Base-by-base conservation (phyloP, 2,329 filamentous ascomycete genomes). In the Monascus ruber region DNA sequence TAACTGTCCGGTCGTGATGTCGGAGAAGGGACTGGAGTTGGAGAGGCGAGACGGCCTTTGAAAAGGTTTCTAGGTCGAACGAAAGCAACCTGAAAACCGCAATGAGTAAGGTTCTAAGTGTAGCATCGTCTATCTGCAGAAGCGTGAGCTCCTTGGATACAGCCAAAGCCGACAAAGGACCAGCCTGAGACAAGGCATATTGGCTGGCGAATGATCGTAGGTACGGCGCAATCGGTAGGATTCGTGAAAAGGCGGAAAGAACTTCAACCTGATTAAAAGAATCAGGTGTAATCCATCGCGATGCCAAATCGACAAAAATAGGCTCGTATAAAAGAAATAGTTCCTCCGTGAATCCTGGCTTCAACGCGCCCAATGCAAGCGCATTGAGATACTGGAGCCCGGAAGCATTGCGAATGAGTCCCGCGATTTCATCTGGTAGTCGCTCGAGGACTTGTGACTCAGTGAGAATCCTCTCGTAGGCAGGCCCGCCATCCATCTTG, bases 201-300 rank as follows among this genome's bases (percentile, higher is more conserved):
- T 69, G 68, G 62, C 80, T 74, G 45, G 85, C 73, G 58, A 87
- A 85, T 43, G 79, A 74, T 38, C 81, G 78, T 33, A 96, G 70
- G 56, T 89, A 78, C 37, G 86, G 83, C 48, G 84, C 83, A 68
- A 91, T 81, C 11, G 86, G 85, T 51, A 95, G 61, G 46, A 94
- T 72, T 53, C 83, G 76, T 44, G 84, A 82, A 65, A 94, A 83
- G 27, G 84, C 81, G 40, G 80, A 73, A 46, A 89, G 72, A 38
- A 81, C 56, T 42, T 54, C 55, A 42, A 59, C 47, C 44, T 51
- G 53, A 45, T 63, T 56, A 39, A 50, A 43, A 35, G 53, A 46
- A 46, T 64, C 54, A 34, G 56, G 52, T 29, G 51, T 49, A 37
- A 83, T 69, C 86, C 86, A 94, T 68, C 83, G 72, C 45, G 86